Base-by-base conservation (phyloP, 2,329 filamentous ascomycete genomes). In the Calonectria montana region DNA sequence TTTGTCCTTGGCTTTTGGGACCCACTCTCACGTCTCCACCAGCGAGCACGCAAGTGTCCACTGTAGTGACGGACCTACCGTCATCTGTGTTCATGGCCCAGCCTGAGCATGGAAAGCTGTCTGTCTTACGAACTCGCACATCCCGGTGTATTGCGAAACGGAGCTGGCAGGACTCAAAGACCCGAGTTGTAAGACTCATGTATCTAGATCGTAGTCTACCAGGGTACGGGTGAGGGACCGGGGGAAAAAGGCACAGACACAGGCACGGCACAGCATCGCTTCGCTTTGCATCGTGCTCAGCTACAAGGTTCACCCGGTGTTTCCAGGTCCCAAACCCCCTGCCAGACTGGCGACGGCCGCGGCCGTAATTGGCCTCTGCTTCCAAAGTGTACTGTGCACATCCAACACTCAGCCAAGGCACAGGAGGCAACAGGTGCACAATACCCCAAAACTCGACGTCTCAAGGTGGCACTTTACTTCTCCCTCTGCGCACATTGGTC, bases 61-160 rank as follows among this genome's bases (percentile, higher is more conserved):
- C 45, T 59, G 45, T 37, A 50, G 61, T 69, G 50, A 57, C 71
- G 31, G 65, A 35, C 57, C 65, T 63, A 65, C 65, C 61, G 61
- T 69, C 61, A 66, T 72, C 65, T 66, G 70, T 65, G 65, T 68
- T 67, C 59, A 64, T 53, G 10, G 61, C 41, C 65, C 64, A 70
- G 57, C 64, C 41, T 27, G 50, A 67, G 63, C 67, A 41, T 63
- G 66, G 69, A 69, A 61, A 41, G 47, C 57, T 21, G 53, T 66
- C 65, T 61, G 55, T 67, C 47, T 66, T 53, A 67, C 63, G 47
- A 50, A 73, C 59, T 67, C 62, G 18, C 57, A 48, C 63, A 55
- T 53, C 55, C 29, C 59, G 31, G 61, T 47, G 47, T 50, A 61
- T 59, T 59, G 50, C 43, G 35, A 59, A 65, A 65, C 31, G 29